These are phyloP conservation scores for Plantago major DNA, from an alignment of 257 asterid species.

Conservation along the genomic window DNA sequence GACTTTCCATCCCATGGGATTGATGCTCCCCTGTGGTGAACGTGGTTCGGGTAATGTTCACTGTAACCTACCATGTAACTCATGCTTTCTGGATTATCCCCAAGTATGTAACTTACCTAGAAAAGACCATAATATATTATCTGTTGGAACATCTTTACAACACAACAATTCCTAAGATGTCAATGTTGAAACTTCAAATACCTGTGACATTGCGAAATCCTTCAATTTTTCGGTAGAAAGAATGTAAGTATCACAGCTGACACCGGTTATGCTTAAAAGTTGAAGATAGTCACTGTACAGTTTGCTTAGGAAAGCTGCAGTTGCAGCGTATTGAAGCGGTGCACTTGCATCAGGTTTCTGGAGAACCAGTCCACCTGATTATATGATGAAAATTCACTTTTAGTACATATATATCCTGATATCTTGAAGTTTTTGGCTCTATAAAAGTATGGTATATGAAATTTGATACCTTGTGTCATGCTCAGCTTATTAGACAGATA, in stretches of 20 bases:
- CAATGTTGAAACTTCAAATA: conserved; percentile 1
- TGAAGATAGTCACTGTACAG: conserved; percentile 51
- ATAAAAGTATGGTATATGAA: neutral
- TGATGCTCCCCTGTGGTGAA: conserved; percentile 62
- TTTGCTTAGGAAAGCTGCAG: conserved; percentile 57
- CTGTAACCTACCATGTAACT: conserved; percentile 59
- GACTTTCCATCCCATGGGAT: conserved; percentile 38
- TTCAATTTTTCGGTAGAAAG: conserved; percentile 31
- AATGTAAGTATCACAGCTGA: conserved; percentile 25
- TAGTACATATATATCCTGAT: too few relatives aligned
- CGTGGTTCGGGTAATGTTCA: conserved; percentile 33
- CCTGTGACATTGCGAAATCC: conserved; percentile 50
- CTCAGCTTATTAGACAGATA: conserved; percentile 33
- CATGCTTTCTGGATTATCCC: conserved; percentile 54
- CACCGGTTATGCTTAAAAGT: conserved; percentile 28
- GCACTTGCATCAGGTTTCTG: conserved; percentile 35
- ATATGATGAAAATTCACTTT: neutral
- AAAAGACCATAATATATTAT: neutral
- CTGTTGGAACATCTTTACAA: too few relatives aligned
- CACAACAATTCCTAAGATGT: too few relatives aligned
- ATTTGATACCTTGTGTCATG: conserved; percentile 33
- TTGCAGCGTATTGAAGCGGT: conserved; percentile 47
- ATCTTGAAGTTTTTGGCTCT: neutral
- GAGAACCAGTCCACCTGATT: conserved; percentile 50
- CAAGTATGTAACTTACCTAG: conserved; percentile 54